phyloP scores from a whole-genome alignment of 2,329 filamentous ascomycete species.

The Cercospora berteroae region DNA sequence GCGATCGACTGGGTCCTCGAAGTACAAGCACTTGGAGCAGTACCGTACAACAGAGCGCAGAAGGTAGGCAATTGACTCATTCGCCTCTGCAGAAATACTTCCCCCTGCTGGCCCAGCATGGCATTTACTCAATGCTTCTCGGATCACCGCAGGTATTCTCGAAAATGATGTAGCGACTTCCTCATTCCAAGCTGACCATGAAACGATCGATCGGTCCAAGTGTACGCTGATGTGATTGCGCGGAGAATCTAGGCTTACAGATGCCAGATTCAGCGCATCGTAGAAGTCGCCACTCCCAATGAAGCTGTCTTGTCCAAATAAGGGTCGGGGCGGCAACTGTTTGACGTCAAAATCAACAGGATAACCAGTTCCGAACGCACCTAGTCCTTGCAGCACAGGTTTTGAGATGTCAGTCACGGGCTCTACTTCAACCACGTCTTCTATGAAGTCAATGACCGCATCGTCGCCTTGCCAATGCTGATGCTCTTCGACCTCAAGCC shows the following conservation, averaged over 20 bases:
- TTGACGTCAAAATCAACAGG: conserved; percentile 54
- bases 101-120: background rate
- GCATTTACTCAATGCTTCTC: conserved; percentile 17
- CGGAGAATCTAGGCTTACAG: conserved; percentile 46
- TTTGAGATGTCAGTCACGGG: background rate
- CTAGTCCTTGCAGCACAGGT: conserved; percentile 44
- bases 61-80: conserved; percentile 2
- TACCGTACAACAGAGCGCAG: conserved; percentile 52
- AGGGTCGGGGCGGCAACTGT: conserved; percentile 52
- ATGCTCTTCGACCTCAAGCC: conserved; percentile 47
- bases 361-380: conserved; percentile 51
- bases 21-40: conserved; percentile 49
- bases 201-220: conserved; percentile 34
- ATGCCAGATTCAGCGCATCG: conserved; percentile 43
- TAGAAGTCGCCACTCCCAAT: conserved; percentile 57
- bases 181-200: conserved; percentile 58
- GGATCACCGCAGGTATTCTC: conserved; percentile 38
- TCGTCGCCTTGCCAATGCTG: conserved; percentile 48
- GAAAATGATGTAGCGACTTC: conserved; percentile 50
- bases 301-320: conserved; percentile 57
- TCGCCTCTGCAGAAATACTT: background rate
- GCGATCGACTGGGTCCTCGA: conserved; percentile 56
- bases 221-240: conserved; percentile 42
- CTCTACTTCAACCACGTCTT: conserved; percentile 4
- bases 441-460: conserved; percentile 29